These are phyloP conservation scores for Albophoma yamanashiensis DNA, from an alignment of 2,329 filamentous ascomycete species.

Conservation along the genomic window DNA sequence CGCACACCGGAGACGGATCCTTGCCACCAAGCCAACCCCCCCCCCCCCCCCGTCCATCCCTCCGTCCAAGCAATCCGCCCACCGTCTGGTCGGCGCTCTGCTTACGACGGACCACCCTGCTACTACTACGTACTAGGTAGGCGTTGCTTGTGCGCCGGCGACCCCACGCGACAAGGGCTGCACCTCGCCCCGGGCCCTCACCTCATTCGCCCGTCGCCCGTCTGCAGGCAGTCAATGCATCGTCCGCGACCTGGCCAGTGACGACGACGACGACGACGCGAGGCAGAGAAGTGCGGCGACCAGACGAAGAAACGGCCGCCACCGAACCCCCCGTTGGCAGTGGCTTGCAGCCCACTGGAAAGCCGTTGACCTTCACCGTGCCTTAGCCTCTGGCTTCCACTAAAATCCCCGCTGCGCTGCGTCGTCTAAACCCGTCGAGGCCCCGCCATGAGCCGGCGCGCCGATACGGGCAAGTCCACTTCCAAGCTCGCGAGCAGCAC, in stretches of 20 bases:
- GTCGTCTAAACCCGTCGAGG: slow-evolving; percentile 4
- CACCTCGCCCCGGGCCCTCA: no score
- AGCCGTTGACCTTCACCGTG: background rate
- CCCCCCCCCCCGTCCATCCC: background rate
- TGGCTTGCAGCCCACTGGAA: background rate
- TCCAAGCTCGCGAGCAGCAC: slow-evolving; percentile 8
- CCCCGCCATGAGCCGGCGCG: slow-evolving; percentile 17
- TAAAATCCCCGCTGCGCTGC: background rate
- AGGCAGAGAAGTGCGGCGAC: background rate
- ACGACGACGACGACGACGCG: background rate
- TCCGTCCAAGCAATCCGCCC: background rate
- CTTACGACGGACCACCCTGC: background rate
- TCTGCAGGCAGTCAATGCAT: background rate
- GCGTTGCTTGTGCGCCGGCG: background rate
- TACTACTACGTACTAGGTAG: no score
- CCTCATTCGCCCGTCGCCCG: background rate
- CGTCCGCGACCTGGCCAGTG: background rate
- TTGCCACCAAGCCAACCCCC: background rate
- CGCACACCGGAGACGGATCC: background rate
- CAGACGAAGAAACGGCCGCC: background rate
- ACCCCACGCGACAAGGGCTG: background rate
- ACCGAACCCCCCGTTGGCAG: no score
- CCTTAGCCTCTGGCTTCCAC: background rate
- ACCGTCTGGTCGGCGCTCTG: background rate
- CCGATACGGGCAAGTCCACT: slow-evolving; percentile 9